These are phyloP conservation scores for Chytridium lagenaria DNA, from an alignment of 371 early-diverging fungal genomes.

Conservation along the genomic window DNA sequence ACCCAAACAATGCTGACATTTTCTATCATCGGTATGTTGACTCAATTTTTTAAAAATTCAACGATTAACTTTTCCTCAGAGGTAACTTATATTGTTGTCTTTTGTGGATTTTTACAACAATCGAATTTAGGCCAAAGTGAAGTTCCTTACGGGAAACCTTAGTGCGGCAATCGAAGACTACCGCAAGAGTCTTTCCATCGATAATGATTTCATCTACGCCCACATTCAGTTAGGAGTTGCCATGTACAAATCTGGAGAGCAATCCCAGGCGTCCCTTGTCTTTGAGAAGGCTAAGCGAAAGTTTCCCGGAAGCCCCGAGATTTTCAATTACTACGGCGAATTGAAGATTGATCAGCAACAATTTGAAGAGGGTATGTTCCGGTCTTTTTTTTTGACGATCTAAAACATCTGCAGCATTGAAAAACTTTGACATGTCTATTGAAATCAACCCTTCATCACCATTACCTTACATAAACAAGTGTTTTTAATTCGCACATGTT, in stretches of 20 bases:
- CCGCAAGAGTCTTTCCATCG: conserved; percentile 74
- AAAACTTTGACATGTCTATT: conserved; percentile 80
- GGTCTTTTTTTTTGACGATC: background rate
- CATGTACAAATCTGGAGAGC: conserved; percentile 87
- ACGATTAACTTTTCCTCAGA: too few relatives aligned
- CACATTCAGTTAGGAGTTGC: conserved; percentile 94
- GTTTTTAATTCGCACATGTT: conserved; percentile 26
- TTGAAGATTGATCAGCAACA: conserved; percentile 87
- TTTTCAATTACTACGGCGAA: conserved; percentile 97
- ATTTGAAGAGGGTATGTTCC: conserved; percentile 61
- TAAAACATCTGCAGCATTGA: conserved; percentile 56
- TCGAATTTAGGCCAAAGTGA: conserved; percentile 31
- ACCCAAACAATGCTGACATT: conserved; percentile 59
- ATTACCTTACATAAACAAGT: conserved; percentile 95
- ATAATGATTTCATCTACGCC: conserved; percentile 82
- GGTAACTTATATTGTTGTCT: too few relatives aligned
- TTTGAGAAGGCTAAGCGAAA: conserved; percentile 82
- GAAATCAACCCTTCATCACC: conserved; percentile 75
- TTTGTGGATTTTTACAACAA: too few relatives aligned
- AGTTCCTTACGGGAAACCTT: conserved; percentile 60
- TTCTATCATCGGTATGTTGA: conserved; percentile 37
- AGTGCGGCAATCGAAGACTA: conserved; percentile 86
- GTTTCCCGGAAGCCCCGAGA: conserved; percentile 85
- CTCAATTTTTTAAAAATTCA: too few relatives aligned
- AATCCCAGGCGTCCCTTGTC: conserved; percentile 71